Evolutionary conservation across 139 green algal species (phyloP), one percentile per base, ranked within the genome.

Genomic region (Chlamydomonas schloesseri): DNA sequence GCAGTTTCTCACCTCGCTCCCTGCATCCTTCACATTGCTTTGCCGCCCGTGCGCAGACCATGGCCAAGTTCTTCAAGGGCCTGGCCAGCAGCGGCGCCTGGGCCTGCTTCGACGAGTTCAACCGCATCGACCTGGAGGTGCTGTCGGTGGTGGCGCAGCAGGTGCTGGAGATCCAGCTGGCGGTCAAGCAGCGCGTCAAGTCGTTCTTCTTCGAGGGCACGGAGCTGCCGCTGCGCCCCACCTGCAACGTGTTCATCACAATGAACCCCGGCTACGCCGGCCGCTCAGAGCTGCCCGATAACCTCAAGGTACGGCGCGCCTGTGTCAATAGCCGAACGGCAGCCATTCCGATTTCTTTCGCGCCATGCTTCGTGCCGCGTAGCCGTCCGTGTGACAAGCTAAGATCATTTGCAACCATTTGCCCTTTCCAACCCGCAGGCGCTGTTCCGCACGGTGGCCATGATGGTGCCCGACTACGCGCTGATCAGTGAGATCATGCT

Each of bases 31-130:
- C n/a, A n/a, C n/a, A n/a, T n/a, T n/a, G n/a, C n/a, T n/a, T n/a
- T n/a, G n/a, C n/a, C n/a, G n/a, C n/a, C n/a, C n/a, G n/a, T n/a
- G 42, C 42, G 42, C 42, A 84, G 58, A 91, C 90, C 26, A 95
- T 95, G 93, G 93, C 93, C 80, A 97, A 97, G 79, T 97, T 97
- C 75, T 97, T 97, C 92, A 97, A 97, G 90, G 95, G 95, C 24
- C 92, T 97, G 31, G 94, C 94, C 17, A 73, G 89, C 36, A 88
- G 77, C 21, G 95, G 95, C 69, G 90, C 91, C 26, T 97, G 95
- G 95, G 95, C 94, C 2, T 97, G 94, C 88, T 97, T 97, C 87
- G 94, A 97, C 76, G 94, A 97, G 89, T 97, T 97, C 92, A 97
- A 97, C 84, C 90, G 94, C 72, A 94, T 95, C 64, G 90, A 95